A percentile compares a stretch with the other conserved stretches of the same genome.
Evolutionary conservation across 805 yeast genomes (phyloP).

Genomic region (Saccharomycopsis lassenensis): DNA sequence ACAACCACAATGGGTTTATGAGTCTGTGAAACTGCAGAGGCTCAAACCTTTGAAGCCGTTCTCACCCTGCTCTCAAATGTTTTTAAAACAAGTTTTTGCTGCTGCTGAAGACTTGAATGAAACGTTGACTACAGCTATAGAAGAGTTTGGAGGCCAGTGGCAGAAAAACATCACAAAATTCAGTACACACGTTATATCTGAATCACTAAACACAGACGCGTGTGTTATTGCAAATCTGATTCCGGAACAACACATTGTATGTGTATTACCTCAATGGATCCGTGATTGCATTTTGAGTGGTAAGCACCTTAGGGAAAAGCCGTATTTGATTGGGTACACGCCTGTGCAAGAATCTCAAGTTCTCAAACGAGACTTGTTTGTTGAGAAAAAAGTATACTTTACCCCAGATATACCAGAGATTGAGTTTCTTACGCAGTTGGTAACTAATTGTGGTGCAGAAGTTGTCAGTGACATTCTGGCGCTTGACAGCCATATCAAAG

Average conservation of each 20-base stretch:
- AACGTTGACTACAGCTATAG: constrained; percentile 49
- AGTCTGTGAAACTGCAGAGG: constrained; percentile 31
- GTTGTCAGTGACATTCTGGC: too few species aligned
- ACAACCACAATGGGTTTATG: constrained; percentile 47
- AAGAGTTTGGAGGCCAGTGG: constrained; percentile 66
- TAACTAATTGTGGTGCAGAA: constrained; percentile 55
- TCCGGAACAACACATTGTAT: constrained; percentile 34
- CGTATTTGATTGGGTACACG: constrained; percentile 37
- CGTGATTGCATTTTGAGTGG: constrained; percentile 53
- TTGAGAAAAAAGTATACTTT: neutral
- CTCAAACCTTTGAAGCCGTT: constrained; percentile 44
- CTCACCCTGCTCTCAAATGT: constrained; percentile 60
- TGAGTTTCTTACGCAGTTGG: constrained; percentile 35
- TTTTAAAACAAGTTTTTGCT: constrained; percentile 51
- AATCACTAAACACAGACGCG: constrained; percentile 42
- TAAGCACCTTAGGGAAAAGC: constrained; percentile 38
- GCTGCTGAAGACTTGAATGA: constrained; percentile 55
- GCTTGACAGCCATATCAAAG: constrained; percentile 22
- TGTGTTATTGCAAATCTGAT: constrained; percentile 42
- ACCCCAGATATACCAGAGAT: constrained; percentile 2
- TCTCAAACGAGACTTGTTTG: too few species aligned
- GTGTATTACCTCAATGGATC: constrained; percentile 75
- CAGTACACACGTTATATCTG: constrained; percentile 71
- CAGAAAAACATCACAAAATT: constrained; percentile 52
- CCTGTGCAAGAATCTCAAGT: too few species aligned